A percentile compares a stretch with the other conserved stretches of the same genome.
These are phyloP conservation scores for Chlamydomonas eustigma DNA, from an alignment of 139 green algal species.

Conservation along the genomic window DNA sequence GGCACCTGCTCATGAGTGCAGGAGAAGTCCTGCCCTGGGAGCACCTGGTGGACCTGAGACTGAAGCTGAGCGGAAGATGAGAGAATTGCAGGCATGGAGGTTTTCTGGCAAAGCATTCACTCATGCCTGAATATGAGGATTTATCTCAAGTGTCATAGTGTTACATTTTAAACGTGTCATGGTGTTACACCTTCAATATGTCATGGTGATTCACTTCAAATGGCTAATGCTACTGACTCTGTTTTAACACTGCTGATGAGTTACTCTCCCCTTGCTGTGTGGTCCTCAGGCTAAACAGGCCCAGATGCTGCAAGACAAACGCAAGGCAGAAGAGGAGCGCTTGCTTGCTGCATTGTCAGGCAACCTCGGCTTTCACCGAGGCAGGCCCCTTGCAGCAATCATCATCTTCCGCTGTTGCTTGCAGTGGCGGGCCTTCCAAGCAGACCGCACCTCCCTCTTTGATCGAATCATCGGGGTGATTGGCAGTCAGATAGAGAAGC, in stretches of 20 bases:
- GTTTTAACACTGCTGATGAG: no score
- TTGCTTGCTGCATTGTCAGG: slow-evolving; percentile 62
- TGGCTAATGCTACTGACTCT: no score
- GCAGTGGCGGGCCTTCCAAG: slow-evolving; percentile 59
- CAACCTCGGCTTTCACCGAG: slow-evolving; percentile 44
- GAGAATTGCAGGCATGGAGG: slow-evolving; percentile 54
- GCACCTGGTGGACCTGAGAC: slow-evolving; percentile 19
- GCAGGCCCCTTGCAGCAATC: slow-evolving; percentile 80
- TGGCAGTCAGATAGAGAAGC: slow-evolving; percentile 73
- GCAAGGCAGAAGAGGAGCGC: slow-evolving; percentile 79
- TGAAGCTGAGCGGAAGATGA: slow-evolving; percentile 70
- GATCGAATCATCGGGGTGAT: slow-evolving; percentile 94
- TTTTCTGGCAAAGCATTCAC: no score
- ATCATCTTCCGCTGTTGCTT: slow-evolving; percentile 82
- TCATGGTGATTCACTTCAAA: no score
- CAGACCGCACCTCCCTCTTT: slow-evolving; percentile 92
- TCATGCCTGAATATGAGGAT: no score
- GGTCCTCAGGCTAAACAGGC: slow-evolving; percentile 81
- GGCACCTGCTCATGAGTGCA: slow-evolving; percentile 7
- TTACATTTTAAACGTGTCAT: no score
- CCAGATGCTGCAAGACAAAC: slow-evolving; percentile 79
- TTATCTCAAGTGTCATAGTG: no score
- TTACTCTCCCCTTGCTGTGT: no score
- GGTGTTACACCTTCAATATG: no score
- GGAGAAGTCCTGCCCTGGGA: slow-evolving; percentile 1